phyloP scores from a whole-genome alignment of 495 filamentous ascomycete species.

The Acidomyces sp. region DNA sequence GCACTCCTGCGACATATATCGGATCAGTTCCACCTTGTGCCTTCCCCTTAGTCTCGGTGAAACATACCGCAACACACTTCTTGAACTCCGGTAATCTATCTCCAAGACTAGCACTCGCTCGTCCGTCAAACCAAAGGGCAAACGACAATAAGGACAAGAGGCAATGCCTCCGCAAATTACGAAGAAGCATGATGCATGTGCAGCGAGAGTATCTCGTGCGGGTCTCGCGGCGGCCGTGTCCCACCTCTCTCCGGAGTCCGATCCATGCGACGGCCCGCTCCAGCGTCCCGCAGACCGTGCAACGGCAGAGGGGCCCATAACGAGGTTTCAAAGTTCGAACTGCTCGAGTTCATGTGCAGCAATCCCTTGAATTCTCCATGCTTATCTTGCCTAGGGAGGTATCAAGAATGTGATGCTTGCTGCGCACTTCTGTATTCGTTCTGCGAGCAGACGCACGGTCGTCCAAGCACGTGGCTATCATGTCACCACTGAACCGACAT shows the following conservation, averaged over 20 bases:
- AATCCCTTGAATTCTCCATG: too few species aligned
- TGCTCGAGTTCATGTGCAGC: too few species aligned
- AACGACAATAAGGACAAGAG: constrained; percentile 1
- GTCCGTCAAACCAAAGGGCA: constrained; percentile 32
- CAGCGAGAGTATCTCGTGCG: too few species aligned
- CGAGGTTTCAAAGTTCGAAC: too few species aligned
- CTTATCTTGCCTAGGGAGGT: too few species aligned
- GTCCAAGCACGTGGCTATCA: neutral
- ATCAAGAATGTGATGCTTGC: constrained; percentile 9
- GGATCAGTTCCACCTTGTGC: constrained; percentile 9
- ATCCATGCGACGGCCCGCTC: too few species aligned
- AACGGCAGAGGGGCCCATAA: too few species aligned
- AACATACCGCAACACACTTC: constrained; percentile 67
- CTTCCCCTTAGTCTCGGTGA: neutral
- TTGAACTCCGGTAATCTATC: constrained; percentile 82
- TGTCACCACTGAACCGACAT: neutral
- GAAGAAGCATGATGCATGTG: constrained; percentile 7
- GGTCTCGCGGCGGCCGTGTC: too few species aligned
- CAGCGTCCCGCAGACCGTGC: too few species aligned
- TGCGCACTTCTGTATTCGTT: constrained; percentile 4
- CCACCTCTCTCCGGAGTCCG: too few species aligned
- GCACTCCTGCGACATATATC: constrained; percentile 50
- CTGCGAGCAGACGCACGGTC: neutral
- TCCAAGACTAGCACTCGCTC: constrained; percentile 59
- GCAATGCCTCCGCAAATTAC: neutral